Evolutionary conservation across 2,329 filamentous ascomycete genomes (phyloP).

Genomic region (Fusarium sp.): DNA sequence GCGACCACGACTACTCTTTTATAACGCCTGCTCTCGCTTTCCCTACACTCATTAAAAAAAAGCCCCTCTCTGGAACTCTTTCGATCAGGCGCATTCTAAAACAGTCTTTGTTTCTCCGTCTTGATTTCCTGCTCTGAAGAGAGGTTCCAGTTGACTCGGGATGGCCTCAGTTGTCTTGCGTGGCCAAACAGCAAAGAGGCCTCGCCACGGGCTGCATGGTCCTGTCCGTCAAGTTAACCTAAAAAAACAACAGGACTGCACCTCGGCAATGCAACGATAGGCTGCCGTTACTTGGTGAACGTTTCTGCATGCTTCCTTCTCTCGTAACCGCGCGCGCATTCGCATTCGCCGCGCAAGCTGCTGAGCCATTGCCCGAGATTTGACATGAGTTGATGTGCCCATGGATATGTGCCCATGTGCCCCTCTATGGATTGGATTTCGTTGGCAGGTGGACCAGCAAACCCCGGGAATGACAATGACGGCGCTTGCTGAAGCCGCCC

Average conservation of each 20-base stretch:
- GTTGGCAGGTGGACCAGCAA: constrained; percentile 38
- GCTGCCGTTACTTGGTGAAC: constrained; percentile 3
- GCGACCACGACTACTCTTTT: background rate
- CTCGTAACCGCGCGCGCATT: constrained; percentile 11
- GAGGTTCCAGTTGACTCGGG: background rate
- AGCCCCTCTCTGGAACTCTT: background rate
- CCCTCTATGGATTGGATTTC: constrained; percentile 14
- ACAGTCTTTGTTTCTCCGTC: background rate
- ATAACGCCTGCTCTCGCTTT: background rate
- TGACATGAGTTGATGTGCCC: background rate
- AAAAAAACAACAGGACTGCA: constrained; percentile 1
- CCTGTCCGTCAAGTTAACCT: background rate
- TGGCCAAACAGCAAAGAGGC: background rate
- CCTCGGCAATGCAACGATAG: background rate
- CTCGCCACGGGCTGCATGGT: background rate
- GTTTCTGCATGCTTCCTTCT: constrained; percentile 12
- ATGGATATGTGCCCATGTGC: constrained; percentile 6
- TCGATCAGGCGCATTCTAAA: background rate
- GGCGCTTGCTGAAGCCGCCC: constrained; percentile 10
- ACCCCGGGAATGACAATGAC: constrained; percentile 16
- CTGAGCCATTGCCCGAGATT: constrained; percentile 8
- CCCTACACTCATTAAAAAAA: background rate
- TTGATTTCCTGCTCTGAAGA: background rate
- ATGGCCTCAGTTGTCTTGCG: constrained; percentile 21
- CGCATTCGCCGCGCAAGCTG: constrained; percentile 11